phyloP scores from a whole-genome alignment of 164 flowering plant species.

The Macadamia tetraphylla region DNA sequence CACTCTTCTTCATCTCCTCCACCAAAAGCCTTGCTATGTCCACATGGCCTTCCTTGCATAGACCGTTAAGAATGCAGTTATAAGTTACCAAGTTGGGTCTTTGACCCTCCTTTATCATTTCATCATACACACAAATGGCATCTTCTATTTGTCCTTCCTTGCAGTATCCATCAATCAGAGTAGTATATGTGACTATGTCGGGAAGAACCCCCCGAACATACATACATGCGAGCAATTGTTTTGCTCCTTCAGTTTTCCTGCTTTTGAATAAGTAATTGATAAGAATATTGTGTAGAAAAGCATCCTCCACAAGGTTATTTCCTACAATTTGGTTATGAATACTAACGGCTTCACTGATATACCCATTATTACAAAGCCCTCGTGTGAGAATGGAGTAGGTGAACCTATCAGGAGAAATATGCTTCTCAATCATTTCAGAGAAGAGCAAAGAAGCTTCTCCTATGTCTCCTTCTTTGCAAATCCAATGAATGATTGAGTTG shows the following conservation, averaged over 20 bases:
- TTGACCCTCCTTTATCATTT: constrained; percentile 23
- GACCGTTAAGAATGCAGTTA: constrained; percentile 36
- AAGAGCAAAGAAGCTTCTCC: constrained; percentile 30
- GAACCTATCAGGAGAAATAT: constrained; percentile 27
- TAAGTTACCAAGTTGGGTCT: constrained; percentile 30
- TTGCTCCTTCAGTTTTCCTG: constrained; percentile 21
- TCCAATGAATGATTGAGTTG: constrained; percentile 37
- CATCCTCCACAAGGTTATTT: constrained; percentile 24
- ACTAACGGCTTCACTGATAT: constrained; percentile 27
- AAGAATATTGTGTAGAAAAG: constrained; percentile 30
- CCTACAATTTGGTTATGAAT: constrained; percentile 18
- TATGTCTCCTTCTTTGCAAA: constrained; percentile 38
- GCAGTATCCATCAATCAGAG: constrained; percentile 33
- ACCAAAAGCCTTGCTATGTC: constrained; percentile 22
- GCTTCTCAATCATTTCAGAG: constrained; percentile 35
- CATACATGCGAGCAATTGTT: constrained; percentile 36
- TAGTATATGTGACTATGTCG: constrained; percentile 37
- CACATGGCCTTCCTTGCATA: constrained; percentile 32
- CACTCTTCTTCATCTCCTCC: constrained; percentile 14
- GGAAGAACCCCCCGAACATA: constrained; percentile 31
- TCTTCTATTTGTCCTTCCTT: constrained; percentile 28
- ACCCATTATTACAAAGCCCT: constrained; percentile 36
- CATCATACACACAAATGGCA: constrained; percentile 31
- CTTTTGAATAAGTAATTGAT: constrained; percentile 29
- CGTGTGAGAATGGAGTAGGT: constrained; percentile 32